Conservation (phyloP, 352 stramenopile species). For the Globisporangium sylvaticum region DNA sequence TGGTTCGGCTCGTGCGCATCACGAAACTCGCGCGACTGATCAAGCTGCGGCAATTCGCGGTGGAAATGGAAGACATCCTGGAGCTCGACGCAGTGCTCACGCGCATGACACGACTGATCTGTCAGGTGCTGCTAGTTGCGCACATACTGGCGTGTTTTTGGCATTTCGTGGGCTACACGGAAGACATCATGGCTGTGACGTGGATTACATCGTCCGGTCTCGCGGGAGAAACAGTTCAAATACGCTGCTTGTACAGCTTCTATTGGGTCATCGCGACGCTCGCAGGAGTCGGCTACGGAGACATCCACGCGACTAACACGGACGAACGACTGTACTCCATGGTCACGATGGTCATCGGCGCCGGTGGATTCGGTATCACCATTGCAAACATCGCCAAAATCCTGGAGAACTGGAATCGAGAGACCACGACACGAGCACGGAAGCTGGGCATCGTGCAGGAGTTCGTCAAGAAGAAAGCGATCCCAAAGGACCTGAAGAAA, state of each 20-base stretch:
- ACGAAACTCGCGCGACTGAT: slow-evolving; percentile 68
- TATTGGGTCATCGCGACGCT: slow-evolving; percentile 86
- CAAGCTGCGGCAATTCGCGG: slow-evolving; percentile 63
- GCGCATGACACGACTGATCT: slow-evolving; percentile 56
- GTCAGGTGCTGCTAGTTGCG: slow-evolving; percentile 62
- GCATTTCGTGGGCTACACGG: slow-evolving; percentile 57
- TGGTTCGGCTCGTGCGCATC: slow-evolving; percentile 61
- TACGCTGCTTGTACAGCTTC: slow-evolving; percentile 74
- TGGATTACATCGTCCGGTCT: slow-evolving; percentile 42
- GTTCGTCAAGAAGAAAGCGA: slow-evolving; percentile 59
- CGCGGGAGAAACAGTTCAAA: slow-evolving; percentile 18
- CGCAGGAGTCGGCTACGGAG: slow-evolving; percentile 79
- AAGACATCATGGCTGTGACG: slow-evolving; percentile 28
- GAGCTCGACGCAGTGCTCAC: slow-evolving; percentile 63
- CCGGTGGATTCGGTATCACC: slow-evolving; percentile 73
- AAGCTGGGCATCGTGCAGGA: slow-evolving; percentile 65
- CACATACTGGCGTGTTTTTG: slow-evolving; percentile 81
- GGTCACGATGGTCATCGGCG: slow-evolving; percentile 64
- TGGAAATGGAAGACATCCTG: slow-evolving; percentile 67
- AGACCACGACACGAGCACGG: slow-evolving; percentile 41
- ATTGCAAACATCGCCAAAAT: slow-evolving; percentile 86
- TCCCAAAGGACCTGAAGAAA: slow-evolving; percentile 45
- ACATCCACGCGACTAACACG: slow-evolving; percentile 71
- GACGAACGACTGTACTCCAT: slow-evolving; percentile 71
- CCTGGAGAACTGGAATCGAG: slow-evolving; percentile 72